These are phyloP conservation scores for Petunia hybrid DNA, from an alignment of 305 asterid species.

Conservation along the genomic window DNA sequence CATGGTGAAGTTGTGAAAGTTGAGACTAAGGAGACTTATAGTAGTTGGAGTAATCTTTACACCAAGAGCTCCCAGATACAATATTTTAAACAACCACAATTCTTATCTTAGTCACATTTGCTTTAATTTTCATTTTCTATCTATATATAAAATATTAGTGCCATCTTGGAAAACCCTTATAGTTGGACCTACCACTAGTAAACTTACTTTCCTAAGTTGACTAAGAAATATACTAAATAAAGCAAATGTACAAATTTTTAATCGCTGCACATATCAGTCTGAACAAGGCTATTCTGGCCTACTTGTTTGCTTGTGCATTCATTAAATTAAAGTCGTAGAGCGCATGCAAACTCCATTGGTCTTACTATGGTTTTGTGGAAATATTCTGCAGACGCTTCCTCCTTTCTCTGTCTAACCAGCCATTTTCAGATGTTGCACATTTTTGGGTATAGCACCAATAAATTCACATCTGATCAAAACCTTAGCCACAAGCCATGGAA, in stretches of 20 bases:
- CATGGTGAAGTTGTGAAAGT: background rate
- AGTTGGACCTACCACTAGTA: background rate
- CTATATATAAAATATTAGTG: background rate
- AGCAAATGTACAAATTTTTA: background rate
- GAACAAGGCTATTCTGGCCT: background rate
- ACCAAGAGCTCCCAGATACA: background rate
- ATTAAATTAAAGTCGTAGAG: background rate
- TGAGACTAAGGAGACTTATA: background rate
- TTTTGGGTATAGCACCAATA: background rate
- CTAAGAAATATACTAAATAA: background rate
- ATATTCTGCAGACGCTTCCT: background rate
- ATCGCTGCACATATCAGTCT: background rate
- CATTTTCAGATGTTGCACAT: constrained; percentile 3
- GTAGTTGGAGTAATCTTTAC: background rate
- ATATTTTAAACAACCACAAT: background rate
- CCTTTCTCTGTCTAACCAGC: background rate
- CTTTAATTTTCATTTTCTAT: background rate
- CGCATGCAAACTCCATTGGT: constrained; percentile 21
- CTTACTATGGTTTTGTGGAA: constrained; percentile 3
- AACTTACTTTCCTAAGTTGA: constrained; percentile 20
- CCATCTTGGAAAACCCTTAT: background rate
- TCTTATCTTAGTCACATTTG: constrained; percentile 4
- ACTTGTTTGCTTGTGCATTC: background rate
- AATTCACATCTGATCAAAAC: constrained; percentile 18
- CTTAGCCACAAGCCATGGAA: background rate